A percentile compares a stretch with the other conserved stretches of the same genome.
Conservation (phyloP, 192 early-diverging fungal genomes). For the Piromyces sp. region DNA sequence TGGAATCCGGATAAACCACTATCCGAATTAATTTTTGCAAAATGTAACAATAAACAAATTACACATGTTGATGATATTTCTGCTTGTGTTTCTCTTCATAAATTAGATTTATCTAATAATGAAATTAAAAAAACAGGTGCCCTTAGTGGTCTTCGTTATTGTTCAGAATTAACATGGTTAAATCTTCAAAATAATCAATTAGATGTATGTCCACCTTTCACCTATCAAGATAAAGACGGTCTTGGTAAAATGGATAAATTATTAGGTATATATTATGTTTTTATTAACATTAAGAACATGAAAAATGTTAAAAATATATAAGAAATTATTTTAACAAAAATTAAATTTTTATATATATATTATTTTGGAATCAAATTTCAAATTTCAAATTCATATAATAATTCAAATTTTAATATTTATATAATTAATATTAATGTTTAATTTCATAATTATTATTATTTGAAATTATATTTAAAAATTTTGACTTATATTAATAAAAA, state of each 20-base stretch:
- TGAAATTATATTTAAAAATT: too few relatives aligned
- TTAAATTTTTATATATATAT: too few relatives aligned
- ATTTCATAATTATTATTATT: too few relatives aligned
- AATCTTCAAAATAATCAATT: conserved; percentile 48
- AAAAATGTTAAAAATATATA: too few relatives aligned
- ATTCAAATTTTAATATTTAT: too few relatives aligned
- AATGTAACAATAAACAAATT: conserved; percentile 35
- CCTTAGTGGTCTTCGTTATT: conserved; percentile 27
- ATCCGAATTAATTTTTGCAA: conserved; percentile 27
- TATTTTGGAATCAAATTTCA: too few relatives aligned
- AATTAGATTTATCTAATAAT: conserved; percentile 43
- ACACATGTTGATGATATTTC: conserved; percentile 53
- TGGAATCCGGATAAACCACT: conserved; percentile 13
- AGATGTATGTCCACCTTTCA: conserved; percentile 7
- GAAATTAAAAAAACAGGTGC: conserved; percentile 26
- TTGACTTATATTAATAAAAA: too few relatives aligned
- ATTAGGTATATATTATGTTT: conserved; percentile 20
- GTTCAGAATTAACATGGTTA: conserved; percentile 35
- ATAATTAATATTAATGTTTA: too few relatives aligned
- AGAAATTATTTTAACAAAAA: too few relatives aligned
- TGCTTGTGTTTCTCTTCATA: conserved; percentile 30
- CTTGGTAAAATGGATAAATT: conserved; percentile 25
- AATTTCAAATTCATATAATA: too few relatives aligned
- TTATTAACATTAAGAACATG: too few relatives aligned
- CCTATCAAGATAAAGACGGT: background rate